Base-by-base conservation (phyloP, 805 yeast genomes). In the Lipomyces anomalus region DNA sequence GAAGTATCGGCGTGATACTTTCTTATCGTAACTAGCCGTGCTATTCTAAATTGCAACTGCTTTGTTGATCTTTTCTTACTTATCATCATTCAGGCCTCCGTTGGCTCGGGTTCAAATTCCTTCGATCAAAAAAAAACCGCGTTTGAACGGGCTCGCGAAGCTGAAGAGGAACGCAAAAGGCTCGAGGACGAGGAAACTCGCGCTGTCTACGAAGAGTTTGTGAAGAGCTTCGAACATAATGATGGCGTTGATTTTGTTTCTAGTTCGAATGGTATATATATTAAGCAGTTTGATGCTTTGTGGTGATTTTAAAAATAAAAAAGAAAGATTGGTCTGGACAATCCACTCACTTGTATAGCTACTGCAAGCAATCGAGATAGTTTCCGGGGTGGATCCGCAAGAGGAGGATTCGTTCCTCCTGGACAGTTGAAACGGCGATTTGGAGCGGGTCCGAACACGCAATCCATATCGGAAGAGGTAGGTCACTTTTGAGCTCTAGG, bases 181-280 rank as follows among this genome's bases (percentile, higher is more conserved):
- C 22, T 33, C 36, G 46, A 44, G 24, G 49, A 40, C 22, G 42
- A 36, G 18, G 54, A 50, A 29, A 44, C 48, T 7, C 22, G 22
- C 32, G 46, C 46, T 3, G 54, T 47, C n/a, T 42, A 44, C 17
- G 51, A 47, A 16, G 49, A 44, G n/a, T 50, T 50, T 40, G 52
- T 48, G n/a, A 37, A 38, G 20, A 43, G 50, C 11, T 47, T 50
- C 28, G 43, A 33, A 6, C 38, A 41, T 18, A 46, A 40, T n/a
- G 53, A 30, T 11, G 42, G 36, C 3, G 24, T 35, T 22, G 43
- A 23, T 6, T 44, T 40, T 36, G 38, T 40, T 21, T 32, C 21
- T 2, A 32, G 30, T 18, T 23, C n/a, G n/a, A n/a, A n/a, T n/a
- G n/a, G n/a, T n/a, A n/a, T n/a, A n/a, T n/a, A n/a, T n/a, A n/a